A percentile compares a stretch with the other conserved stretches of the same genome.
Conservation (phyloP, 139 green algal genomes). For the Chlamydomonas incerta region DNA sequence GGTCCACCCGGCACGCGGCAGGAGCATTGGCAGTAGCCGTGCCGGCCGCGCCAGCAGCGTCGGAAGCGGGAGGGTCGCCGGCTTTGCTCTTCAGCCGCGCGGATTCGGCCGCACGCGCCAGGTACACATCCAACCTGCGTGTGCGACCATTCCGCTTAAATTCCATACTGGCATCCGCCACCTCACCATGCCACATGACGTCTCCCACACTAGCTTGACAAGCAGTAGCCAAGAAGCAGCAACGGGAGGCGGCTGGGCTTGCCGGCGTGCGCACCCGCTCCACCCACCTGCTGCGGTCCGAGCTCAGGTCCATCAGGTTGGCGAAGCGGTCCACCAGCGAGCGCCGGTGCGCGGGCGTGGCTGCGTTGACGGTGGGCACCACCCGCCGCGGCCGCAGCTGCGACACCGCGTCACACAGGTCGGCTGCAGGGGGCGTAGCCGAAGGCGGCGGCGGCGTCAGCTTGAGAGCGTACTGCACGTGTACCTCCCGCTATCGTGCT, state of each 20-base stretch:
- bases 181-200: too few relatives aligned
- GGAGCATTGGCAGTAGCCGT: not conserved
- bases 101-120: not conserved
- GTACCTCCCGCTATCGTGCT: too few relatives aligned
- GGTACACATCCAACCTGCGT: conserved; percentile 62
- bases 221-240: not conserved
- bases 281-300: conserved; percentile 46
- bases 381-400: conserved; percentile 62
- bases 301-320: conserved; percentile 78
- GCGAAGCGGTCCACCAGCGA: conserved; percentile 72
- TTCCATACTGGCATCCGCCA: too few relatives aligned
- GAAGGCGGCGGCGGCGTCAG: too few relatives aligned
- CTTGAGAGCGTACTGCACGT: too few relatives aligned
- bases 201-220: not conserved
- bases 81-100: not conserved
- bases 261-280: too few relatives aligned
- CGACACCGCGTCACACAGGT: conserved; percentile 28
- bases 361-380: conserved; percentile 80
- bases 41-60: not conserved
- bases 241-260: too few relatives aligned
- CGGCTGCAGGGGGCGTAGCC: not conserved
- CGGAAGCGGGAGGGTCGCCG: too few relatives aligned
- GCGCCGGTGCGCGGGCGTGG: conserved; percentile 12
- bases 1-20: conserved; percentile 31
- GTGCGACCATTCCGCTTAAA: too few relatives aligned